These are phyloP conservation scores for Neocucurbitaria cava DNA, from an alignment of 2,329 filamentous ascomycete genomes.

Conservation along the genomic window DNA sequence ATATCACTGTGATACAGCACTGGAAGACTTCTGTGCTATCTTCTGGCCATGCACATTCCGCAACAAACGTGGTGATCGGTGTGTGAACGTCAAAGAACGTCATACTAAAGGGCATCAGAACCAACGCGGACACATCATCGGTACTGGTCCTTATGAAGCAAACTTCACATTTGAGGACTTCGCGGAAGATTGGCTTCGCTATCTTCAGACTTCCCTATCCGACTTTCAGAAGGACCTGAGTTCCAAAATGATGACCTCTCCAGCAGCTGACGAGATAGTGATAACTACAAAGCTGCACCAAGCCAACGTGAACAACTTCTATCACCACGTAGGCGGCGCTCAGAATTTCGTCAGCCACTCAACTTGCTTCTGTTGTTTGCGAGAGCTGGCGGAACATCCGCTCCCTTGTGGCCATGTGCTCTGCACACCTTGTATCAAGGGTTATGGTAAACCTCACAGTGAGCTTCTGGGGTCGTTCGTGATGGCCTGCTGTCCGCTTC, in stretches of 20 bases:
- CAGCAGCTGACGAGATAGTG: neutral
- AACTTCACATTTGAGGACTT: constrained; percentile 27
- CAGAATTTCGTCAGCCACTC: constrained; percentile 49
- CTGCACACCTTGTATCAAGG: constrained; percentile 51
- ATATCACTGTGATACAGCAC: constrained; percentile 33
- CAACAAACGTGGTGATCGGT: constrained; percentile 21
- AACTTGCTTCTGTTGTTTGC: constrained; percentile 57
- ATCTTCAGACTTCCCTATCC: neutral
- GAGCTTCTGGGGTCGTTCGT: constrained; percentile 13
- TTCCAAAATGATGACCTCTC: neutral
- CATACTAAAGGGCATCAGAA: constrained; percentile 57
- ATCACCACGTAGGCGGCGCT: constrained; percentile 10
- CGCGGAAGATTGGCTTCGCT: neutral
- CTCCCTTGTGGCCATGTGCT: constrained; percentile 58
- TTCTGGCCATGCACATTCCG: neutral
- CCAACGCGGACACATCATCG: constrained; percentile 52
- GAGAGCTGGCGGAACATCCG: constrained; percentile 52
- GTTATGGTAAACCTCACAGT: constrained; percentile 33
- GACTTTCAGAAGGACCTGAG: neutral
- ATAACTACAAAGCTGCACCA: neutral
- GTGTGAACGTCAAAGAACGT: constrained; percentile 49
- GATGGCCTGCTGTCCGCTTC: constrained; percentile 34
- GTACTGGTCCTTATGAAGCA: constrained; percentile 50
- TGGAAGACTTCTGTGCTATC: constrained; percentile 18
- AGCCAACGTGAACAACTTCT: neutral